Base-by-base conservation (phyloP, 331 rosid species). In the Stylosanthes scabra region DNA sequence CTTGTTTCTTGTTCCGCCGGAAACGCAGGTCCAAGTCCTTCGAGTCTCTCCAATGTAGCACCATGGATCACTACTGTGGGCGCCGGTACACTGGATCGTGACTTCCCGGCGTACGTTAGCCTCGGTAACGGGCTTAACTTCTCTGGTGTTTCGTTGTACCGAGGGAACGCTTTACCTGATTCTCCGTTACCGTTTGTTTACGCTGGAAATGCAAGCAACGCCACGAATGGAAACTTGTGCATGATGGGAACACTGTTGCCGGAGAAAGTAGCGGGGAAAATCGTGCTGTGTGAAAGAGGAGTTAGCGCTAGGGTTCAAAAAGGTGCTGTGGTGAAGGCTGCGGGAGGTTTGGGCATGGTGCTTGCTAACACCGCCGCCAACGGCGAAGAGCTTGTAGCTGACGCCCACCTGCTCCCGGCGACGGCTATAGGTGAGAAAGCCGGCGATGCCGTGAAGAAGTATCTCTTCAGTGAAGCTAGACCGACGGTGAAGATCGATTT, bases 51-150 rank as follows among this genome's bases (percentile, higher is more conserved):
- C 0, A 93, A 93, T 50, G 76, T 86, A 0, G 96, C 98, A 2
- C 97, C 98, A 1, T 93, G 97, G 98, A 93, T 93, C 12, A 89
- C 97, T 0, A 93, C 98, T 28, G 97, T 93, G 0, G 98, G 97
- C 0, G 98, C 98, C 1, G 98, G 98, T 6, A 93, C 98, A 29
- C 80, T 93, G 52, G 98, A 93, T 83, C 96, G 97, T 9, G 98
- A 93, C 58, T 93, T 93, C 51, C 98, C 98, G 0, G 98, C 97
- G 1, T 80, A 3, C 7, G 94, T 84, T 64, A 71, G 83, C 44
- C 83, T 93, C 28, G 97, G 97, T 0, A 90, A 84, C 51, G 98
- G 96, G 3, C 83, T 83, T 2, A 91, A 91, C 83, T 81, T 57
- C 62, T 91, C 97, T 4, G 98, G 98, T 0, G 98, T 93, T 16